These are phyloP conservation scores for Rhizopogon parksii DNA, from an alignment of 1,284 basidiomycete genomes.

Conservation along the genomic window DNA sequence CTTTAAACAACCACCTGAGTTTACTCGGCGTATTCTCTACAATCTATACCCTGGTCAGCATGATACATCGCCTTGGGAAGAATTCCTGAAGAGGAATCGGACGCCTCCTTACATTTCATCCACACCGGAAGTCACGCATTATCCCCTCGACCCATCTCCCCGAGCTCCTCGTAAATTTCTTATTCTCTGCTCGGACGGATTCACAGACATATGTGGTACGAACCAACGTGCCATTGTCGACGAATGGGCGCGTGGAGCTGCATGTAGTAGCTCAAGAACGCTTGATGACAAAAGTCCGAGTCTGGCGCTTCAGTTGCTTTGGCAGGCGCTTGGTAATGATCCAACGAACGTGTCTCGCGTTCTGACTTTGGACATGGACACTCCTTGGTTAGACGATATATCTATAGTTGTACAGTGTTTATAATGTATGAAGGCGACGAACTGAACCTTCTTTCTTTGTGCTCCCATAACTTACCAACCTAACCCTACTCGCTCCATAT, in stretches of 20 bases:
- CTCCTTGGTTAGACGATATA: conserved; percentile 66
- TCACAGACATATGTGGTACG: conserved; percentile 52
- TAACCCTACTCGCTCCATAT: too few species aligned
- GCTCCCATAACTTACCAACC: not conserved
- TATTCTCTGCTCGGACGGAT: conserved; percentile 60
- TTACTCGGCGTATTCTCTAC: conserved; percentile 61
- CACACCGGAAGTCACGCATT: conserved; percentile 55
- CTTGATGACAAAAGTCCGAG: conserved; percentile 12
- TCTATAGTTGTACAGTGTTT: conserved; percentile 58
- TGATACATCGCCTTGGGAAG: conserved; percentile 57
- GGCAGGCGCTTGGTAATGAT: conserved; percentile 53
- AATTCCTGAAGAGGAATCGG: conserved; percentile 51
- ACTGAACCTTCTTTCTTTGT: not conserved
- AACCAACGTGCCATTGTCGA: conserved; percentile 38
- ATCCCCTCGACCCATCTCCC: conserved; percentile 32
- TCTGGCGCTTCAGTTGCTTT: conserved; percentile 47
- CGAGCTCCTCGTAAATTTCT: conserved; percentile 39
- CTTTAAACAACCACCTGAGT: conserved; percentile 64
- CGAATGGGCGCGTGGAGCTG: conserved; percentile 36
- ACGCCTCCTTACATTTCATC: conserved; percentile 67
- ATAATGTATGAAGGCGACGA: conserved; percentile 24
- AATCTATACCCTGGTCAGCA: conserved; percentile 58
- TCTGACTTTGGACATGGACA: conserved; percentile 60
- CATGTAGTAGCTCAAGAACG: not conserved
- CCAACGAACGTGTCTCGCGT: conserved; percentile 49